Evolutionary conservation across 345 rosid species (phyloP), one percentile per base, ranked within the genome.

Genomic region (Ricinus communis): DNA sequence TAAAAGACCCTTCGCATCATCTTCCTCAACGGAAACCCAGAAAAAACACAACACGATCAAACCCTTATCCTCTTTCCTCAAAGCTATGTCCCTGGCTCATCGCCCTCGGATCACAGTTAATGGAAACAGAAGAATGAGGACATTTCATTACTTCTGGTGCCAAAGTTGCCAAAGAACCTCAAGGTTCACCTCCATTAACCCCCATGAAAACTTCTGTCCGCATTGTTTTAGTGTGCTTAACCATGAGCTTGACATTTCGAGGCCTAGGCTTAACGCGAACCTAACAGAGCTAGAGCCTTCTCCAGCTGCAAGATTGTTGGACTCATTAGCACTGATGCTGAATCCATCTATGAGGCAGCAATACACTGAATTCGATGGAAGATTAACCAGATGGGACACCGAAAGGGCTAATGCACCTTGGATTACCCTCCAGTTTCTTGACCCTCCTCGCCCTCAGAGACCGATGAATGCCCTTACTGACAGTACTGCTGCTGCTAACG

Each of bases 101-200:
- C 86, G 80, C 19, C 91, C 87, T 62, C 85, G 86, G 12, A 72
- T 88, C 2, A 38, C 69, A 0, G 92, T 89, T 46, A 85, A 85
- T 40, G 90, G 93, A 56, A 58, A 79, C 66, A 69, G 83, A 77
- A 79, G 97, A 76, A 85, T 77, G 75, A 84, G 91, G 79, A 87
- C 85, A 31, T 88, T 80, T 59, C 97, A 82, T 74, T 86, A 75
- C 84, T 87, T 83, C 68, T 82, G 91, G 86, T 93, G 98, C 68
- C 86, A 77, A 56, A 79, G 60, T 31, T 93, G 97, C 74, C 86
- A 68, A 45, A 78, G 90, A 5, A 67, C 84, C 51, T 33, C 81
- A 43, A 85, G 93, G 68, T 81, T 91, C 11, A 54, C 76, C 64
- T 76, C 80, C 50, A 55, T 71, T 46, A 80, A 77, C 72, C 79